Evolutionary conservation across 2,329 filamentous ascomycete genomes (phyloP).

Genomic region (Phialophora verrucosa): DNA sequence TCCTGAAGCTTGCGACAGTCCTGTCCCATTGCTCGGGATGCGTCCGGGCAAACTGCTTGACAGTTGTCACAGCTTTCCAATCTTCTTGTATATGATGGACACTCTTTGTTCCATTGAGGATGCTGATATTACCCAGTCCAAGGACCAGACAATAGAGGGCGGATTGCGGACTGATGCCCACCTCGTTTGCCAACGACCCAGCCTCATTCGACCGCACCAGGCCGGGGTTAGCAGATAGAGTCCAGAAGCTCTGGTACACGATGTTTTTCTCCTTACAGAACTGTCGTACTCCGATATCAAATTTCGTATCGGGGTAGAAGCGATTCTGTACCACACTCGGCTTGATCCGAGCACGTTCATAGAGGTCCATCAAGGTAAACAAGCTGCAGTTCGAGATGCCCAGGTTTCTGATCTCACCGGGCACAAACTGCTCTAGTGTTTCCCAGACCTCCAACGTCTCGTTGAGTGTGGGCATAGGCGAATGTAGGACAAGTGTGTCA

Average conservation of each 20-base stretch:
- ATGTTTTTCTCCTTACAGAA: slow-evolving; percentile 61
- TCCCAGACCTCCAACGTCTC: slow-evolving; percentile 70
- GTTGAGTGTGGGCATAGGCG: slow-evolving; percentile 57
- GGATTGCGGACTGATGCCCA: slow-evolving; percentile 52
- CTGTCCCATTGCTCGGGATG: slow-evolving; percentile 58
- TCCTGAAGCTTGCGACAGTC: slow-evolving; percentile 57
- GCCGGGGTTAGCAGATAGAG: slow-evolving; percentile 63
- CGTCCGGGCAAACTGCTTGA: slow-evolving; percentile 52
- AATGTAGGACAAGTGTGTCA: slow-evolving; percentile 65
- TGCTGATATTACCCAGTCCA: slow-evolving; percentile 55
- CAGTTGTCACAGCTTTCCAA: slow-evolving; percentile 51
- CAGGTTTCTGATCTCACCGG: slow-evolving; percentile 66
- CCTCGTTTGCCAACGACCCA: slow-evolving; percentile 53
- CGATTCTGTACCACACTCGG: slow-evolving; percentile 76
- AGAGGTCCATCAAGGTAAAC: slow-evolving; percentile 53
- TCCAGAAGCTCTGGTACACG: slow-evolving; percentile 67
- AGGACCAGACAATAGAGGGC: slow-evolving; percentile 64
- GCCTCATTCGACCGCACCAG: slow-evolving; percentile 58
- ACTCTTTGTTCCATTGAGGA: slow-evolving; percentile 65
- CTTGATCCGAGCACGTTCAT: slow-evolving; percentile 53
- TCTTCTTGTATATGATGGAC: slow-evolving; percentile 59
- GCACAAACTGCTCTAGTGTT: slow-evolving; percentile 69
- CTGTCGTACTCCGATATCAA: slow-evolving; percentile 65
- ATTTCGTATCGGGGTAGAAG: slow-evolving; percentile 66
- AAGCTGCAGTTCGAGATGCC: slow-evolving; percentile 79